Evolutionary conservation across 2,329 filamentous ascomycete genomes (phyloP).

Genomic region (Anisogramma anomala): DNA sequence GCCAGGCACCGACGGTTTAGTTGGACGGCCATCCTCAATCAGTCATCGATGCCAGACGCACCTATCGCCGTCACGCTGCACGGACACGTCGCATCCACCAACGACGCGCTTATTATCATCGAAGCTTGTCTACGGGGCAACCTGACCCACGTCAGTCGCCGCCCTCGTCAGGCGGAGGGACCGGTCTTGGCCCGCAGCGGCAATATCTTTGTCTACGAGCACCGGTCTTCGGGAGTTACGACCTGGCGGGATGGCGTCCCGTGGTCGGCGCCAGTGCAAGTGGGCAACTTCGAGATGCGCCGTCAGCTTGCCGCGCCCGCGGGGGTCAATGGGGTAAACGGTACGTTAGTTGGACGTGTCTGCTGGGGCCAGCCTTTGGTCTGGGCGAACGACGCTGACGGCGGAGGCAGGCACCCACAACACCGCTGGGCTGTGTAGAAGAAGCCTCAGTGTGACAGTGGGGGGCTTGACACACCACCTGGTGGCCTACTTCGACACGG

Average conservation of each 20-base stretch:
- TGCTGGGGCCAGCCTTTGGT: neutral
- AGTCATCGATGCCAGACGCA: constrained; percentile 10
- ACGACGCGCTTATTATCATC: constrained; percentile 7
- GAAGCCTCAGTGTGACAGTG: constrained; percentile 4
- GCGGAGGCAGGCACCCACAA: neutral
- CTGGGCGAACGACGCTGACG: neutral
- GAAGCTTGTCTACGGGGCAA: constrained; percentile 7
- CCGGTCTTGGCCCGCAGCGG: constrained; percentile 2
- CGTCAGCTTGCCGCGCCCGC: constrained; percentile 1
- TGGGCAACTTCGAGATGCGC: constrained; percentile 8
- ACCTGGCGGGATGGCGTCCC: constrained; percentile 5
- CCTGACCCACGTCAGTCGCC: constrained; percentile 3
- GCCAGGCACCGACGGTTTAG: neutral
- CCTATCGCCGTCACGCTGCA: constrained; percentile 4
- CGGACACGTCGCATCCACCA: constrained; percentile 6
- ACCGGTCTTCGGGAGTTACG: constrained; percentile 5
- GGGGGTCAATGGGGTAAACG: neutral
- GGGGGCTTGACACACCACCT: constrained; percentile 5
- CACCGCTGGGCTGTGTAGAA: neutral
- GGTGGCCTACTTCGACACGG: constrained; percentile 3
- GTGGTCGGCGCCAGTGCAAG: constrained; percentile 6
- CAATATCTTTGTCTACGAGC: constrained; percentile 8
- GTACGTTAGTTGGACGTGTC: neutral
- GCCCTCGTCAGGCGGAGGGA: constrained; percentile 4
- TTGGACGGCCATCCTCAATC: constrained; percentile 1